Conservation (phyloP, 208 protist species). For the Trypanosoma congolense region DNA sequence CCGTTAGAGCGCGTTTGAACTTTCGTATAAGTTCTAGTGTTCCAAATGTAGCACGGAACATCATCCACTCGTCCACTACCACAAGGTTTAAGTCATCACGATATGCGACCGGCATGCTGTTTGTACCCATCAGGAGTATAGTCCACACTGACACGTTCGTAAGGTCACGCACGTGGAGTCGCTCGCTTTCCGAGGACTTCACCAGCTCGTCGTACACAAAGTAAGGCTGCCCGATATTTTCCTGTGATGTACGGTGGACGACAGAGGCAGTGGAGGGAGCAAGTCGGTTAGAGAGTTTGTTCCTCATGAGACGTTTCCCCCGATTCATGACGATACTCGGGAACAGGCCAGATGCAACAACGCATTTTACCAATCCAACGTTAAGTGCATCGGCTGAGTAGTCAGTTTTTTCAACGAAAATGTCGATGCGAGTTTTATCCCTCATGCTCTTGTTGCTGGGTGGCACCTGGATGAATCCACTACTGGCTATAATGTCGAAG, state of each 20-base stretch:
- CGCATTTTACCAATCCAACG: constrained; percentile 63
- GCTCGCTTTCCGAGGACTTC: constrained; percentile 24
- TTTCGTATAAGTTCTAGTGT: constrained; percentile 58
- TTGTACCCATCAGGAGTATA: constrained; percentile 57
- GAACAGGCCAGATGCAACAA: constrained; percentile 54
- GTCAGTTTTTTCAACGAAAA: constrained; percentile 60
- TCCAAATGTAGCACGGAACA: constrained; percentile 44
- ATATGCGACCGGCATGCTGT: constrained; percentile 44
- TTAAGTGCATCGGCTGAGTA: constrained; percentile 49
- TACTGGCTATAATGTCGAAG: constrained; percentile 46
- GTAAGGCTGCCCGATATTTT: constrained; percentile 49
- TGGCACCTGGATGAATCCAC: constrained; percentile 36
- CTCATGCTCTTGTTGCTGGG: neutral
- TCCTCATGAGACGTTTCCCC: constrained; percentile 43
- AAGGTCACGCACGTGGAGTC: constrained; percentile 35
- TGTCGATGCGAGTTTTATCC: constrained; percentile 18
- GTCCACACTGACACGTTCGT: constrained; percentile 65
- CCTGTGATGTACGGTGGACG: constrained; percentile 27
- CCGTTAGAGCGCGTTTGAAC: constrained; percentile 48
- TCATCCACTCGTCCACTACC: constrained; percentile 72
- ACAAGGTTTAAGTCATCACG: constrained; percentile 50
- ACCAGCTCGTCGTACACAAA: constrained; percentile 65
- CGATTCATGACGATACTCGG: constrained; percentile 60
- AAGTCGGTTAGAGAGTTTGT: constrained; percentile 42
- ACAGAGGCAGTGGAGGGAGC: constrained; percentile 38